Conservation (phyloP, 257 asterid species). For the Fraxinus quadrangulata region DNA sequence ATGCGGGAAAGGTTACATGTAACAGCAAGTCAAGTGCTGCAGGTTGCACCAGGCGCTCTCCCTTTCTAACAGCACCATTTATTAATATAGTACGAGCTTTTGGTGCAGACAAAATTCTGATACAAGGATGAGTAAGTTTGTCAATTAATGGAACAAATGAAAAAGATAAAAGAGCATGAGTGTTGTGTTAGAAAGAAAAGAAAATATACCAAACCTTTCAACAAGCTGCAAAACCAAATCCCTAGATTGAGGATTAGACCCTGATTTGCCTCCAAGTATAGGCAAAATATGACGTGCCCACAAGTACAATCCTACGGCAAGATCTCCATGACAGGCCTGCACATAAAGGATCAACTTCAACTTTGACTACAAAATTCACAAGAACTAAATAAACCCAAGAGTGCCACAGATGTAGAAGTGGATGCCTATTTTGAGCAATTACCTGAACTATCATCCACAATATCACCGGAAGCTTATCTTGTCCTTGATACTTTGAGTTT, state of each 20-base stretch:
- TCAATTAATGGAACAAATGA: background rate
- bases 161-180: constrained; percentile 1
- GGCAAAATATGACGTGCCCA: constrained; percentile 80
- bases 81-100: constrained; percentile 68
- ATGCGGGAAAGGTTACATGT: constrained; percentile 62
- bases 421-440: background rate
- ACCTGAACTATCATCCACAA: constrained; percentile 84
- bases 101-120: constrained; percentile 71
- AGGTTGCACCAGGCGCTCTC: constrained; percentile 78
- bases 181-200: background rate
- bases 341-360: constrained; percentile 24
- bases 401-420: constrained; percentile 3
- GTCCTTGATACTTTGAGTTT: constrained; percentile 74
- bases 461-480: constrained; percentile 66
- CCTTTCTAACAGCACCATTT: constrained; percentile 71
- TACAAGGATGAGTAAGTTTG: constrained; percentile 7
- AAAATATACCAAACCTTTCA: constrained; percentile 57
- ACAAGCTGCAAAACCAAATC: constrained; percentile 79
- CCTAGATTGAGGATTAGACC: constrained; percentile 72
- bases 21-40: constrained; percentile 63
- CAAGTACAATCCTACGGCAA: constrained; percentile 68
- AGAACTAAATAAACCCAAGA: constrained; percentile 14
- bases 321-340: constrained; percentile 78
- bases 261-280: constrained; percentile 66
- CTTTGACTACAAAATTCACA: constrained; percentile 19